phyloP scores from a whole-genome alignment of 495 filamentous ascomycete species.

The Neurospora sp. region DNA sequence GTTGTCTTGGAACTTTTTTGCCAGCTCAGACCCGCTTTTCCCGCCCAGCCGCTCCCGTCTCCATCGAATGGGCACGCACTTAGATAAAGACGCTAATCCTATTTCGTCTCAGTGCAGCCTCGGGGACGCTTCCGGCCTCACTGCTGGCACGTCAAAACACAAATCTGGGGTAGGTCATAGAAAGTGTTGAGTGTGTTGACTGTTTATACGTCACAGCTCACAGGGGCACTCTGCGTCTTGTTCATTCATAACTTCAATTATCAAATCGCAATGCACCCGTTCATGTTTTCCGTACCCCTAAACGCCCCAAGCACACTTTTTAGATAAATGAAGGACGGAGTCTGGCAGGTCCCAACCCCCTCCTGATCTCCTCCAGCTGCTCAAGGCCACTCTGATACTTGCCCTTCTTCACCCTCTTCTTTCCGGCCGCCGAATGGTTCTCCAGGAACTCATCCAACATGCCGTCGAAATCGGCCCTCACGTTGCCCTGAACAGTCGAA shows the following conservation, averaged over 20 bases:
- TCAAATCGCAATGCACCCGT: background rate
- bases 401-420: conserved; percentile 75
- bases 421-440: conserved; percentile 63
- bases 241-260: background rate
- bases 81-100: background rate
- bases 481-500: conserved; percentile 46
- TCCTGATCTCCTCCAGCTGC: conserved; percentile 84
- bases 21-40: background rate
- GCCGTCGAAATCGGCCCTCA: conserved; percentile 66
- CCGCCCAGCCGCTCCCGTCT: background rate
- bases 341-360: conserved; percentile 66
- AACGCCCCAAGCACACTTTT: background rate
- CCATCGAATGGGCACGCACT: background rate
- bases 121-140: background rate
- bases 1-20: background rate
- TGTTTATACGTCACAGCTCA: background rate
- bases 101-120: background rate
- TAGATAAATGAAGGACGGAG: conserved; percentile 6
- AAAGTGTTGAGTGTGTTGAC: background rate
- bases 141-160: background rate
- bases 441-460: conserved; percentile 92
- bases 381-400: conserved; percentile 70
- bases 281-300: background rate
- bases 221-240: background rate
- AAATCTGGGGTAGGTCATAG: background rate